Percentiles rank a stretch among this genome's conserved stretches.
These are phyloP conservation scores for Davidsoniella eucalypti DNA, from an alignment of 2,329 filamentous ascomycete genomes.

Conservation along the genomic window DNA sequence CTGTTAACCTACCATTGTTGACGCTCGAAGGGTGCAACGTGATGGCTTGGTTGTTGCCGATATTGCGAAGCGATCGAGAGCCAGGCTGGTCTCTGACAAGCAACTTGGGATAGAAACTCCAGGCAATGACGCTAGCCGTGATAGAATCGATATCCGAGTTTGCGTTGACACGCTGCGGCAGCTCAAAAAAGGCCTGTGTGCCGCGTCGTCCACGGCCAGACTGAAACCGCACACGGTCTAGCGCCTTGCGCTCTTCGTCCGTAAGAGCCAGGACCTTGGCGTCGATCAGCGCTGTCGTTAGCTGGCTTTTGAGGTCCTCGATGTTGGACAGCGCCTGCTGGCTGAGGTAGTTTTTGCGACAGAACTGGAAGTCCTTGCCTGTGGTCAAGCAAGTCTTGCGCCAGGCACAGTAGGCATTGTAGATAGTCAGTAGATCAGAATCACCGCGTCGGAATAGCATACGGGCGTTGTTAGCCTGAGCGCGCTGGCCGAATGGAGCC, in stretches of 20 bases:
- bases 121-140: conserved; percentile 68
- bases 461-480: conserved; percentile 66
- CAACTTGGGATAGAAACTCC: conserved; percentile 92
- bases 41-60: conserved; percentile 83
- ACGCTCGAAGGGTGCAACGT: conserved; percentile 77
- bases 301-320: conserved; percentile 86
- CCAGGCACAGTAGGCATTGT: conserved; percentile 88
- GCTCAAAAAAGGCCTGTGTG: conserved; percentile 62
- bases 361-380: conserved; percentile 70
- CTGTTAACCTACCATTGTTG: conserved; percentile 49
- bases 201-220: conserved; percentile 29
- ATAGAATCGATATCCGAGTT: conserved; percentile 70
- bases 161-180: conserved; percentile 57
- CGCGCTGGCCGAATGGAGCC: conserved; percentile 66
- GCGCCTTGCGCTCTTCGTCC: conserved; percentile 49
- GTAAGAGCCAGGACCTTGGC: conserved; percentile 67
- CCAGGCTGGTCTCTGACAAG: conserved; percentile 56
- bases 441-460: conserved; percentile 69
- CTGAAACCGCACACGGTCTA: conserved; percentile 53
- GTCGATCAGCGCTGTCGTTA: conserved; percentile 71
- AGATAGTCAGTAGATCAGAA: conserved; percentile 81
- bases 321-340: conserved; percentile 81
- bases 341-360: conserved; percentile 84
- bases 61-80: conserved; percentile 70
- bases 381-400: conserved; percentile 60